Evolutionary conservation across 2,329 filamentous ascomycete genomes (phyloP).

Genomic region (Exophiala bonariae): DNA sequence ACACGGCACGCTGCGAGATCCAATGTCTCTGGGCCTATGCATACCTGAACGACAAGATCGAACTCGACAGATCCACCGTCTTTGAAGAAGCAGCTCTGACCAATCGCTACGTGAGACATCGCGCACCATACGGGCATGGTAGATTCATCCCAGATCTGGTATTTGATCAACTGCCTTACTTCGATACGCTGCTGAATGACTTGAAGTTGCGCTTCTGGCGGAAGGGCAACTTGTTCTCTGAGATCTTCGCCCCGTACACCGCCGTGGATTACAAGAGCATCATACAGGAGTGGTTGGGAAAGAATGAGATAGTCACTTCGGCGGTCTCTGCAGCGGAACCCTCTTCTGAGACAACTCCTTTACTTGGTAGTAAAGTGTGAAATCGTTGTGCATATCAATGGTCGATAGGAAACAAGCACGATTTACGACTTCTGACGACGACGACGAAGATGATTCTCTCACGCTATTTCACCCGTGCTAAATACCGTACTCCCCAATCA

Average conservation of each 20-base stretch:
- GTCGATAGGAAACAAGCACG: no score
- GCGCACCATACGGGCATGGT: constrained; percentile 68
- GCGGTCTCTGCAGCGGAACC: background rate
- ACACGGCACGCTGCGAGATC: constrained; percentile 37
- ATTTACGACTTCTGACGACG: no score
- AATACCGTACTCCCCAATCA: no score
- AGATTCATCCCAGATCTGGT: constrained; percentile 66
- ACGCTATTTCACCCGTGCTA: no score
- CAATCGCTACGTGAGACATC: constrained; percentile 68
- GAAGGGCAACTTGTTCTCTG: constrained; percentile 35
- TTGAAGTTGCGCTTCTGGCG: constrained; percentile 56
- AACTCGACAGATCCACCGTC: constrained; percentile 34
- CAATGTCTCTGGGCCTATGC: constrained; percentile 65
- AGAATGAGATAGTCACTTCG: constrained; percentile 10
- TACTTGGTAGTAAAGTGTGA: no score
- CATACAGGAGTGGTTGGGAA: constrained; percentile 41
- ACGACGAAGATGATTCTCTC: no score
- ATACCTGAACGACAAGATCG: constrained; percentile 57
- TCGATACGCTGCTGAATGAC: constrained; percentile 68
- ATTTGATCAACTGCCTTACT: constrained; percentile 73
- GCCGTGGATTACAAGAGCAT: constrained; percentile 42
- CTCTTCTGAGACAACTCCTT: background rate
- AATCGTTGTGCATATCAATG: no score
- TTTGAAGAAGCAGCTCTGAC: constrained; percentile 61
- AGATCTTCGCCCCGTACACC: constrained; percentile 40